Evolutionary conservation across 176 grass and related monocot species (phyloP).

Genomic region (Areca catechu): DNA sequence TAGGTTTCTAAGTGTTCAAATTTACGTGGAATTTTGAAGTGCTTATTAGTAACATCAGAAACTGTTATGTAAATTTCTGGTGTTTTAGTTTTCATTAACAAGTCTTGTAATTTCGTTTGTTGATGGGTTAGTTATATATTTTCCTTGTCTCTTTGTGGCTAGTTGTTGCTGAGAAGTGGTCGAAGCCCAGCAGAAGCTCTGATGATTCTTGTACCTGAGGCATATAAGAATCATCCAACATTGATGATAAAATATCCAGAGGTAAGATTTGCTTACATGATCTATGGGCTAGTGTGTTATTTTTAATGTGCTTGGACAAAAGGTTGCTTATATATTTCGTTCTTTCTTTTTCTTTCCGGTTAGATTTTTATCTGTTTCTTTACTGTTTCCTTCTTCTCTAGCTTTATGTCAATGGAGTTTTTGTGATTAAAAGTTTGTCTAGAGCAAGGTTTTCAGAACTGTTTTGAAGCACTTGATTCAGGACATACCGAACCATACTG

Average conservation of each 20-base stretch:
- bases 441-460: too few species aligned
- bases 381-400: too few species aligned
- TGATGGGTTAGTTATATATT: too few species aligned
- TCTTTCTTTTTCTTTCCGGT: too few species aligned
- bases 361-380: too few species aligned
- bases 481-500: too few species aligned
- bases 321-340: too few species aligned
- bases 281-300: background rate
- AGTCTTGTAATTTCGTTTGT: conserved; percentile 12
- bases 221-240: conserved; percentile 98
- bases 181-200: conserved; percentile 87
- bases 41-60: background rate
- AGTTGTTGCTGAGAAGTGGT: conserved; percentile 92
- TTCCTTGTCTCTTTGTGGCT: conserved; percentile 25
- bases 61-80: conserved; percentile 2
- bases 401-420: too few species aligned
- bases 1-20: background rate
- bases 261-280: conserved; percentile 36
- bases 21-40: background rate
- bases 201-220: conserved; percentile 98
- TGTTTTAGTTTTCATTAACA: conserved; percentile 17
- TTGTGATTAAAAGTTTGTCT: too few species aligned
- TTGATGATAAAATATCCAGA: conserved; percentile 94
- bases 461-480: too few species aligned
- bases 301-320: too few species aligned